phyloP scores from a whole-genome alignment of 345 rosid genomes.

The Aquilaria yunnanensis region DNA sequence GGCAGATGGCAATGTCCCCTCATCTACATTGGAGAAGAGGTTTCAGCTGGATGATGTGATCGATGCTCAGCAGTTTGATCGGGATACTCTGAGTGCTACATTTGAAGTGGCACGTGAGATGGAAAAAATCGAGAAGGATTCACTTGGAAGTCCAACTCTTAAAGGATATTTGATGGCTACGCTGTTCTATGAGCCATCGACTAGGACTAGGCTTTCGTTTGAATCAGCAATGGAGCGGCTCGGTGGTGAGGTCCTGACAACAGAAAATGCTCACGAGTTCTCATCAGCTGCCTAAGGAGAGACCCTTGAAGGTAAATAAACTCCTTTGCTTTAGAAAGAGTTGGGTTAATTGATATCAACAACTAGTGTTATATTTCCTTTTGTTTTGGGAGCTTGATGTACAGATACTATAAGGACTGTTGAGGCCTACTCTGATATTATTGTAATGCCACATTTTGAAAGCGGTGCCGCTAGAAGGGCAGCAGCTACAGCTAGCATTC shows the following conservation, averaged over 20 bases:
- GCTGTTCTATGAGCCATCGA: conserved; percentile 96
- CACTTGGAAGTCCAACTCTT: conserved; percentile 67
- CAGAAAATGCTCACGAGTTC: conserved; percentile 92
- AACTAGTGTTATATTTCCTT: too few relatives aligned
- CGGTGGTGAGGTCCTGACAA: conserved; percentile 94
- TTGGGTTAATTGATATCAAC: background rate
- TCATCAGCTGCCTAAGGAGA: conserved; percentile 98
- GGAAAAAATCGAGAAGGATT: conserved; percentile 76
- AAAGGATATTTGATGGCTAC: conserved; percentile 93
- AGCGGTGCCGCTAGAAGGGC: conserved; percentile 96
- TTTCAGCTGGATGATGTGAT: conserved; percentile 82
- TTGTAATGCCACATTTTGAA: conserved; percentile 95
- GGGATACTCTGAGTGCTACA: conserved; percentile 66
- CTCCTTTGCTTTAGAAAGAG: too few relatives aligned
- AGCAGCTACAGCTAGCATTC: conserved; percentile 76
- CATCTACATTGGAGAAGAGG: conserved; percentile 33
- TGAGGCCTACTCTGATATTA: conserved; percentile 86
- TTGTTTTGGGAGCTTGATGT: conserved; percentile 16
- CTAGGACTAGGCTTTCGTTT: conserved; percentile 93
- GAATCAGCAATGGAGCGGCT: conserved; percentile 95
- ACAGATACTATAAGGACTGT: conserved; percentile 89
- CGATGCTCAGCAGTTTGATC: conserved; percentile 87
- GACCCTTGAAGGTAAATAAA: conserved; percentile 78
- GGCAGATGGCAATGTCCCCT: conserved; percentile 19
- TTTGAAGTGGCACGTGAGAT: conserved; percentile 81